Base-by-base conservation (phyloP, 352 stramenopile species). In the Thraustotheca clavata region DNA sequence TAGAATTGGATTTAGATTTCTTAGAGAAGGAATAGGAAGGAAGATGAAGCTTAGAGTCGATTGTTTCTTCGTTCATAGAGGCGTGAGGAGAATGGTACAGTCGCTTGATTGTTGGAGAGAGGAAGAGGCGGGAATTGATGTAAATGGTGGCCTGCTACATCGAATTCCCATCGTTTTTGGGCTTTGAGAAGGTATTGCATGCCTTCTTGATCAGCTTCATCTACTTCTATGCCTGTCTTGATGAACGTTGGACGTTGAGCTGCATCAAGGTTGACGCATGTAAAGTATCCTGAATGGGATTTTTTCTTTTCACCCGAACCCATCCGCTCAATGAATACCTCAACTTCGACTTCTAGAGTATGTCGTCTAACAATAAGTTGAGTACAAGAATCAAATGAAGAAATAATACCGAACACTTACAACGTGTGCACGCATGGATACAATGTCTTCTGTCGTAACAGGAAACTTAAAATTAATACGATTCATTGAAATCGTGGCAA, bases 401-500 rank as follows among this genome's bases (percentile, higher is more conserved):
- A 20, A 16, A 20, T 31, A 18, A 47, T 55, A 89, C 80, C 77
- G 74, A 40, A 88, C 78, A 55, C 74, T 83, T 36, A 79, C 75
- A 32, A 89, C 74, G 38, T 76, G 79, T 2, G 80, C 79, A 26
- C 77, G 77, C 48, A 86, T 71, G 22, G 72, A 87, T 31, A 89
- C 72, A 35, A 89, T 66, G 49, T 89, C 78, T 2, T 73, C 67
- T 29, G 71, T 57, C 4, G 67, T 73, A 38, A 89, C 87, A 29
- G 79, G 80, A 35, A 87, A 70, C 62, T 85, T 87, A 57, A 89
- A 89, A 20, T 79, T 61, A 66, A 87, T 69, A 62, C 80, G 80
- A 66, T 89, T 87, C 79, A 89, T 87, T 16, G 78, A 70, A 63
- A 88, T 80, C 3, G 80, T 89, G 36, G 83, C 79, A 77, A 89